Conservation (phyloP, 2,329 filamentous ascomycete species). For the Ascochyta pisi region DNA sequence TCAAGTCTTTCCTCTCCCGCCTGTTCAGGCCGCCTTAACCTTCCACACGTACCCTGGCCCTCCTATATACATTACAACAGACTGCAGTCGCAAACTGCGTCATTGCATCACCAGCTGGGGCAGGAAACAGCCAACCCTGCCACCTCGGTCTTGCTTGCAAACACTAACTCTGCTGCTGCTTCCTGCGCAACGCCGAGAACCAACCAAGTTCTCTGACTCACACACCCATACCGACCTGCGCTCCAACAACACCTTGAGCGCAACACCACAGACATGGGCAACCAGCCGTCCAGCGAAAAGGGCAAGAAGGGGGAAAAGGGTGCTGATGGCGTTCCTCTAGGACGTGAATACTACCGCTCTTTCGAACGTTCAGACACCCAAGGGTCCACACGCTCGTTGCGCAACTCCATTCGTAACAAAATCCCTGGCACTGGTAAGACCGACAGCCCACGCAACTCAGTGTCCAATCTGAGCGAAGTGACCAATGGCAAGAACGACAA, state of each 20-base stretch:
- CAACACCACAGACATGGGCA: constrained; percentile 69
- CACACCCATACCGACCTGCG: constrained; percentile 12
- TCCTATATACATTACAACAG: constrained; percentile 5
- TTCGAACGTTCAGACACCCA: constrained; percentile 93
- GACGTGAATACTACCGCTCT: constrained; percentile 78
- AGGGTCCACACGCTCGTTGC: constrained; percentile 86
- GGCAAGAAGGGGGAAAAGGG: constrained; percentile 55
- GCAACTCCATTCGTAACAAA: constrained; percentile 82
- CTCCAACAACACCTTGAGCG: constrained; percentile 16
- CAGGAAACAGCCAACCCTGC: constrained; percentile 24
- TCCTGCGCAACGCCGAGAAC: constrained; percentile 10
- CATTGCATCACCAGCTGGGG: constrained; percentile 20
- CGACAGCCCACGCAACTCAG: constrained; percentile 83
- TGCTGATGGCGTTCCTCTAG: constrained; percentile 66
- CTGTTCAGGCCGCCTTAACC: constrained; percentile 56
- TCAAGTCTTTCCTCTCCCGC: constrained; percentile 54
- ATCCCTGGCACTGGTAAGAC: constrained; percentile 74
- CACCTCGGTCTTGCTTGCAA: constrained; percentile 28
- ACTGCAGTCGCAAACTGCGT: constrained; percentile 26
- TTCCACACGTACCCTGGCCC: constrained; percentile 5
- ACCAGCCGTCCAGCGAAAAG: constrained; percentile 71
- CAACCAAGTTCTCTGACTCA: constrained; percentile 12
- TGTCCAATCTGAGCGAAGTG: constrained; percentile 59
- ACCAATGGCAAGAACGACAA: constrained; percentile 66
- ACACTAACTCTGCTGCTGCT: constrained; percentile 26